A percentile compares a stretch with the other conserved stretches of the same genome.
Conservation (phyloP, 441 rosid species). For the Populus hybrid region DNA sequence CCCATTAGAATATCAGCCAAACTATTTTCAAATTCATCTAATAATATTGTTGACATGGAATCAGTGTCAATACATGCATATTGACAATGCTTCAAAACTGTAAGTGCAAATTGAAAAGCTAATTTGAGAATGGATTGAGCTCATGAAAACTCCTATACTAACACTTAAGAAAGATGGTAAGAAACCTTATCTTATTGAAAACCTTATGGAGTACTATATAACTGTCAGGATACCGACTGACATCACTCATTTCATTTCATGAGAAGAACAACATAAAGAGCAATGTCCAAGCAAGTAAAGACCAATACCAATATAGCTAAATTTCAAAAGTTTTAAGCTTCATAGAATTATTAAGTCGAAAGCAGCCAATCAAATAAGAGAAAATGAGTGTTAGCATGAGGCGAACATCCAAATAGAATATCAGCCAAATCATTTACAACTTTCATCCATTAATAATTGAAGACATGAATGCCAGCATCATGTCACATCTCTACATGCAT, state of each 20-base stretch:
- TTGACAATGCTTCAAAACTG: background rate
- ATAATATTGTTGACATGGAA: background rate
- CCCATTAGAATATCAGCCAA: constrained; percentile 16
- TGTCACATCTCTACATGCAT: background rate
- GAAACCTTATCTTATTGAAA: background rate
- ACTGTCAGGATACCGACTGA: background rate
- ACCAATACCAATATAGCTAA: background rate
- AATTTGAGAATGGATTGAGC: background rate
- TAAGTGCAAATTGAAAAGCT: background rate
- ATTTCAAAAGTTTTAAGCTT: background rate
- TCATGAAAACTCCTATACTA: background rate
- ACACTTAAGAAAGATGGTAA: background rate
- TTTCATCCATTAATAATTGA: background rate
- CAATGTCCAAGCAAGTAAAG: background rate
- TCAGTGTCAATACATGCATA: background rate
- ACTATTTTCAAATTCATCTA: constrained; percentile 3
- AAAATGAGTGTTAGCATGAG: background rate
- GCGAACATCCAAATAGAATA: background rate
- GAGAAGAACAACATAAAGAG: background rate
- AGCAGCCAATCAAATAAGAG: background rate
- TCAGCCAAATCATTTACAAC: background rate
- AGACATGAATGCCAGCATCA: background rate
- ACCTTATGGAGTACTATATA: background rate
- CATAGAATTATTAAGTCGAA: background rate
- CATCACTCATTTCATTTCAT: background rate